Conservation (phyloP, 805 yeast species). For the Kluyveromyces siamensis region DNA sequence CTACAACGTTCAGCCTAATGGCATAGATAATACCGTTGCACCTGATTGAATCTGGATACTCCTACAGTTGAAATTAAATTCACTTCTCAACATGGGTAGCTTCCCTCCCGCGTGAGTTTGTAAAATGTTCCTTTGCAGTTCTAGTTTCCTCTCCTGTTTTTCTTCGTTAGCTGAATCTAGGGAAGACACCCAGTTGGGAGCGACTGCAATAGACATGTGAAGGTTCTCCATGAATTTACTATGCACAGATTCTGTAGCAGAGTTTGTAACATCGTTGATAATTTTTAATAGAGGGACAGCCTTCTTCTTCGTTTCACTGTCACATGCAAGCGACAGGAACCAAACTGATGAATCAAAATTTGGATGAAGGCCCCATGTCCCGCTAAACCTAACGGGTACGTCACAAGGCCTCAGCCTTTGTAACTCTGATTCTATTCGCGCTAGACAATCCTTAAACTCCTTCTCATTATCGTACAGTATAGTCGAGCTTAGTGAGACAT, state of each 20-base stretch:
- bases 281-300: not conserved
- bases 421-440: not conserved
- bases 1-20: not conserved
- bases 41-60: not conserved
- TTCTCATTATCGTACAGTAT: slow-evolving; percentile 5
- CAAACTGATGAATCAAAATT: not conserved
- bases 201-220: not conserved
- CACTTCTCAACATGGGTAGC: not conserved
- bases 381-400: not conserved
- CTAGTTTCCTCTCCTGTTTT: not conserved
- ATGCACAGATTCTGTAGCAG: not conserved
- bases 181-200: not conserved
- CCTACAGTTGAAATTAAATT: not conserved
- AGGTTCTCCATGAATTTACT: not conserved
- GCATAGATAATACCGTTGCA: not conserved
- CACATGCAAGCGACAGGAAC: not conserved
- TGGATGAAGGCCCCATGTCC: not conserved
- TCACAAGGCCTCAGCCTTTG: not conserved
- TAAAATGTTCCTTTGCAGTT: not conserved
- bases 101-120: not conserved
- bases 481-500: slow-evolving; percentile 18
- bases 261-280: not conserved
- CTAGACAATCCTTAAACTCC: not conserved
- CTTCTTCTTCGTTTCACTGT: not conserved
- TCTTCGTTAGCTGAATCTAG: not conserved